A percentile compares a stretch with the other conserved stretches of the same genome.
phyloP scores from a whole-genome alignment of 1,284 basidiomycete species.

The Moesziomyces globuligerus region DNA sequence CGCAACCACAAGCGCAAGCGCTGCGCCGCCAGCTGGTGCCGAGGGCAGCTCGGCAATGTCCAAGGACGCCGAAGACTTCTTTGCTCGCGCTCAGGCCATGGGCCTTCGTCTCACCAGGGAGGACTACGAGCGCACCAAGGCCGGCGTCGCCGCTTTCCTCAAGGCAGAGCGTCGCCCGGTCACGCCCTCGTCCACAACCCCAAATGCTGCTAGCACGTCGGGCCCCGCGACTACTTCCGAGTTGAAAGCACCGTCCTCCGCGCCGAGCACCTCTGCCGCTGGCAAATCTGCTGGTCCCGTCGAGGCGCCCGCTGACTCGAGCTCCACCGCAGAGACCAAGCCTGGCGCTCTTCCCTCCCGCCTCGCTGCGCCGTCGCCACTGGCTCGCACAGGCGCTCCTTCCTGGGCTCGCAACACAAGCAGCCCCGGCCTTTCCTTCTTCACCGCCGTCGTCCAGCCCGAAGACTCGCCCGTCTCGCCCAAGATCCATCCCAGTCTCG shows the following conservation, averaged over 20 bases:
- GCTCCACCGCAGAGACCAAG: conserved; percentile 13
- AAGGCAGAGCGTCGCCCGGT: conserved; percentile 56
- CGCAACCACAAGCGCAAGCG: neutral
- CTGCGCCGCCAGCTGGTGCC: conserved; percentile 4
- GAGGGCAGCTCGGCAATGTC: conserved; percentile 11
- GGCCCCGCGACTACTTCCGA: conserved; percentile 11
- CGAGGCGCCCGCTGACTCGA: conserved; percentile 3
- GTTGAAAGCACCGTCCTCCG: conserved; percentile 5
- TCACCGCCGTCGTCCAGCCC: conserved; percentile 49
- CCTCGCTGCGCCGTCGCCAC: conserved; percentile 22
- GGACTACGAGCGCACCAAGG: conserved; percentile 63
- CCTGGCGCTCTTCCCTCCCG: conserved; percentile 14
- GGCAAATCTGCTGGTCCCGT: conserved; percentile 1
- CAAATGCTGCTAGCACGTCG: conserved; percentile 5
- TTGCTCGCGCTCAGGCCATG: conserved; percentile 63
- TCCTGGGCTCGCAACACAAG: conserved; percentile 40
- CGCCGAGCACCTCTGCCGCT: conserved; percentile 1
- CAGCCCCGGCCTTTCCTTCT: conserved; percentile 54
- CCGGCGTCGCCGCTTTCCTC: conserved; percentile 64
- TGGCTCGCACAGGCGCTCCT: conserved; percentile 19
- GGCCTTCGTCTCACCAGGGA: conserved; percentile 61
- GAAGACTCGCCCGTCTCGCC: conserved; percentile 29
- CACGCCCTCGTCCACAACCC: conserved; percentile 3
- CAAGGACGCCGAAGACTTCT: conserved; percentile 60
- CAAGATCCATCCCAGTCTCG: conserved; percentile 46